Evolutionary conservation across 805 yeast genomes (phyloP), one percentile per base, ranked within the genome.

Genomic region (Pichia sporocuriosa): DNA sequence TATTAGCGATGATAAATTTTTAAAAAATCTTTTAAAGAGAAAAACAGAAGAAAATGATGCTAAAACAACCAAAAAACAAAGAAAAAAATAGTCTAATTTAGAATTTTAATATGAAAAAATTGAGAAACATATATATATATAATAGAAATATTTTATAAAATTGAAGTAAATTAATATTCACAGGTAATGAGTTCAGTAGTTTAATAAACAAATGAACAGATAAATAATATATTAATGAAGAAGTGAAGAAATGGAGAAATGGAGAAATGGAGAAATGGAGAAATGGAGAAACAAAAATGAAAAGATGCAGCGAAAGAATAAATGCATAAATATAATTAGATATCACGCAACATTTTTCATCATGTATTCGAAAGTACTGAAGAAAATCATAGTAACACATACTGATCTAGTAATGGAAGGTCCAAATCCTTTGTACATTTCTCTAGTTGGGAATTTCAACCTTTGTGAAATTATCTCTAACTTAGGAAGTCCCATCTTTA

Each of bases 341-440:
- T 52, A 13, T 55, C 47, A 75, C 12, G 67, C 66, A 36, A 79
- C 57, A 48, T 75, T 68, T 36, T 67, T 66, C 86, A 84, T 79
- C 40, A 81, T 59, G 48, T 69, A 72, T 59, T 85, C 95, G 61
- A 74, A 86, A 13, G 74, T 62, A 27, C 86, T 72, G 60, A 86
- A 86, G 57, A 86, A 84, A 7, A 80, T 79, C 73, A 82, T 73
- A 46, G 86, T 86, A 12, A 80, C 82, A 41, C 82, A 53, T 39
- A 86, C 75, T 0, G 93, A 79, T 46, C 95, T 69, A 9, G 79
- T 65, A 22, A 83, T 65, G 11, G 89, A 81, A 22, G 86, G 84
- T 2, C 87, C 85, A 33, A 86, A 64, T 0, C 95, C 95, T 39
- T 87, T 68, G 61, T 84, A 86, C 72, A 82, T 69, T 23, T 73